Evolutionary conservation across 306 rosid species (phyloP).

Genomic region (Gillenia trifoliata): DNA sequence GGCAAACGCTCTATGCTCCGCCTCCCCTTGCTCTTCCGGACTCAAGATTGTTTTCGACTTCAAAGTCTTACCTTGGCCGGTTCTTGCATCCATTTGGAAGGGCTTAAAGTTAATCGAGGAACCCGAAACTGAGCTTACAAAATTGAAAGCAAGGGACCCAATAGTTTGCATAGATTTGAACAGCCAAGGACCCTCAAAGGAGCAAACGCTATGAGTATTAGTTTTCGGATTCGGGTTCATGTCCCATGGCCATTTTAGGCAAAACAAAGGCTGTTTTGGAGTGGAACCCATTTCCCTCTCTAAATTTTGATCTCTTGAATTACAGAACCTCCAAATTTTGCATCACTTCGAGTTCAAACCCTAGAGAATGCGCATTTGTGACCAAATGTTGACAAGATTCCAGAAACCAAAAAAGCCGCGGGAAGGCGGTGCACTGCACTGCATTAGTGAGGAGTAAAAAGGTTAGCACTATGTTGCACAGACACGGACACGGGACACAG

Average conservation of each 20-base stretch:
- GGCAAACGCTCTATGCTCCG: slow-evolving; percentile 80
- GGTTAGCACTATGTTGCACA: too few relatives aligned
- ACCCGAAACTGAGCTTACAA: slow-evolving; percentile 39
- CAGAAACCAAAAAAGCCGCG: background rate
- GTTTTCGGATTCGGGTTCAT: slow-evolving; percentile 28
- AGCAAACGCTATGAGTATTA: slow-evolving; percentile 38
- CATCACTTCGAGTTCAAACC: background rate
- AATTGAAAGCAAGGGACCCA: slow-evolving; percentile 44
- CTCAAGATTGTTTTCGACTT: slow-evolving; percentile 20
- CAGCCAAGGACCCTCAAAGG: slow-evolving; percentile 68
- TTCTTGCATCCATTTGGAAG: slow-evolving; percentile 21
- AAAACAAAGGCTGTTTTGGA: slow-evolving; percentile 40
- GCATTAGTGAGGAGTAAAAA: background rate
- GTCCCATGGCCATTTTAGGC: slow-evolving; percentile 87
- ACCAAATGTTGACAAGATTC: background rate
- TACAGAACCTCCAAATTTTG: background rate
- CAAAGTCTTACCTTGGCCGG: slow-evolving; percentile 22
- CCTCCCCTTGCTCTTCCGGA: slow-evolving; percentile 61
- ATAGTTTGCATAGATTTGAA: slow-evolving; percentile 66
- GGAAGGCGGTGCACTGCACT: background rate
- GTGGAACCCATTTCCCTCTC: slow-evolving; percentile 31
- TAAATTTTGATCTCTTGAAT: background rate
- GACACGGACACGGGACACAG: too few relatives aligned
- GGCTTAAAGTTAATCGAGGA: slow-evolving; percentile 31
- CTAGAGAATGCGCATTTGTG: background rate